phyloP scores from a whole-genome alignment of 495 filamentous ascomycete genomes.

The Talaromyces borbonicus region DNA sequence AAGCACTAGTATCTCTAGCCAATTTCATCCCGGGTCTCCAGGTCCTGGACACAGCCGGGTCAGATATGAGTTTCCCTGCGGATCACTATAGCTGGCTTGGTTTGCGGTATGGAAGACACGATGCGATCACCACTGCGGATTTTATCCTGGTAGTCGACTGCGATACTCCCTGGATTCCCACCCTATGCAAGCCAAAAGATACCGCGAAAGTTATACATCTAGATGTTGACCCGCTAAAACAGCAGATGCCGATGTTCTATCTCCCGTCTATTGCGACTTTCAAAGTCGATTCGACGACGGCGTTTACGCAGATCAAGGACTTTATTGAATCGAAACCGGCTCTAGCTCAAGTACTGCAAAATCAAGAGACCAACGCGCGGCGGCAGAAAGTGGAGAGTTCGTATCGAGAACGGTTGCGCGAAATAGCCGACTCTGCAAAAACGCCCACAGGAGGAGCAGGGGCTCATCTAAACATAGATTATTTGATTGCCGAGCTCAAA shows the following conservation, averaged over 20 bases:
- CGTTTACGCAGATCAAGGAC: constrained; percentile 61
- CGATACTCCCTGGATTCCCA: constrained; percentile 68
- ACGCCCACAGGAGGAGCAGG: constrained; percentile 41
- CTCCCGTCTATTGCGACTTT: constrained; percentile 64
- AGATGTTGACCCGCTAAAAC: constrained; percentile 79
- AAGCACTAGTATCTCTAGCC: constrained; percentile 66
- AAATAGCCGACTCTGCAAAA: constrained; percentile 45
- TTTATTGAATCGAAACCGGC: constrained; percentile 39
- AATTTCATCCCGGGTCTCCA: constrained; percentile 68
- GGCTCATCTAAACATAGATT: constrained; percentile 59
- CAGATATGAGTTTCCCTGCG: constrained; percentile 93
- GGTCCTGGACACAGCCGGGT: constrained; percentile 81
- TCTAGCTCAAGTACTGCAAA: constrained; percentile 34
- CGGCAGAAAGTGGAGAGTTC: constrained; percentile 48
- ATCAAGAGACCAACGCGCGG: constrained; percentile 34
- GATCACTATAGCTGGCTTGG: constrained; percentile 68
- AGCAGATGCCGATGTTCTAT: constrained; percentile 80
- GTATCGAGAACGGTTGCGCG: constrained; percentile 50
- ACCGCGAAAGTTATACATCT: constrained; percentile 67
- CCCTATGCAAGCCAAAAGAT: constrained; percentile 43
- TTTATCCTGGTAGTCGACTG: constrained; percentile 81
- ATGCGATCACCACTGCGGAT: constrained; percentile 65
- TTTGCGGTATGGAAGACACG: constrained; percentile 65
- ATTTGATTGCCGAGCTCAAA: constrained; percentile 57
- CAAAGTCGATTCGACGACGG: constrained; percentile 60